Evolutionary conservation across 2,329 filamentous ascomycete species (phyloP).

Genomic region (Pyricularia pennisetigena): DNA sequence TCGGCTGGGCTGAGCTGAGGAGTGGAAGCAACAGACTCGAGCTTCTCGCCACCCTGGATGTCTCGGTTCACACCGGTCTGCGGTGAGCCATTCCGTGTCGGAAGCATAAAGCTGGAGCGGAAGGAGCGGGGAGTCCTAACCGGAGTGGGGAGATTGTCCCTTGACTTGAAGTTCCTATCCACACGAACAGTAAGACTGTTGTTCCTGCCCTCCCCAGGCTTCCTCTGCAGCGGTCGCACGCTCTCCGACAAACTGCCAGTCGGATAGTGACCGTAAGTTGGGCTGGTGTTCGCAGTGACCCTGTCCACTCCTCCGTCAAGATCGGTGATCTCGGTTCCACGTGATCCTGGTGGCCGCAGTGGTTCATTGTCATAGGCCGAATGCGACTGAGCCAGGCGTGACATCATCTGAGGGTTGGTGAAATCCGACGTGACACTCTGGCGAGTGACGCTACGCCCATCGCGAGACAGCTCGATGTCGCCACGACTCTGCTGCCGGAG

Average conservation of each 20-base stretch:
- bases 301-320: constrained; percentile 56
- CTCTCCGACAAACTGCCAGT: constrained; percentile 64
- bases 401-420: constrained; percentile 31
- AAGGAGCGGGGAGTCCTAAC: constrained; percentile 68
- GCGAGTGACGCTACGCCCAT: constrained; percentile 12
- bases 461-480: constrained; percentile 6
- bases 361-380: constrained; percentile 33
- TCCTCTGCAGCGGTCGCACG: constrained; percentile 61
- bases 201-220: constrained; percentile 17
- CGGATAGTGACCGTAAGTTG: constrained; percentile 48
- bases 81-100: constrained; percentile 31
- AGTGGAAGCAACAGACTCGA: constrained; percentile 73
- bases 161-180: constrained; percentile 46
- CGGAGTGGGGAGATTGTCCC: constrained; percentile 42
- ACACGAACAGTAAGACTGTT: constrained; percentile 47
- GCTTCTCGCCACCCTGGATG: constrained; percentile 64
- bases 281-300: constrained; percentile 65
- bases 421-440: constrained; percentile 40
- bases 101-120: constrained; percentile 62
- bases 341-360: constrained; percentile 54
- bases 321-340: constrained; percentile 74
- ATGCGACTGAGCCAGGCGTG: constrained; percentile 19
- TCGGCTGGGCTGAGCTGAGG: constrained; percentile 42
- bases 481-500: constrained; percentile 24
- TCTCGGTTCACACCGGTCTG: constrained; percentile 42